Evolutionary conservation across 1,284 basidiomycete species (phyloP), one percentile per base, ranked within the genome.

Genomic region (Ceratobasidium sp.): DNA sequence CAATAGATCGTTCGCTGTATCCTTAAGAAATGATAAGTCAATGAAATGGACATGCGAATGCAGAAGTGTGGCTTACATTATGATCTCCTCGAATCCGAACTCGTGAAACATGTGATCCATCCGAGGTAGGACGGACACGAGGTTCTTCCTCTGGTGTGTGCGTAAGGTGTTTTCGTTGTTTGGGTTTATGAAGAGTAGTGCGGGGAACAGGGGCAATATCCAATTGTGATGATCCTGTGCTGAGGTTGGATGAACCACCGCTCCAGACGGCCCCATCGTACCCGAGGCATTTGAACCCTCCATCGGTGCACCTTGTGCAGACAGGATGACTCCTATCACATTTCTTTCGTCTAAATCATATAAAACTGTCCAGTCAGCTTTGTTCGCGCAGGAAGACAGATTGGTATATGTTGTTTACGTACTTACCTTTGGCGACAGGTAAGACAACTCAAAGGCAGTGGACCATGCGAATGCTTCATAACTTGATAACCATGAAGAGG

Each of bases 391-490:
- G 32, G 21, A 5, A 6, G 32, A 28, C 26, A 30, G 32, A 54
- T 28, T 6, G 50, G 23, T 11, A 54, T n/a, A n/a, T n/a, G n/a
- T n/a, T n/a, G n/a, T n/a, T n/a, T n/a, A 6, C 7, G 18, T 4
- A n/a, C 61, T 32, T 30, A 54, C 63, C 63, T 32, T 41, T 66
- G 46, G 13, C 47, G 47, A 18, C 63, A 66, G 1, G 63, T 66
- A 18, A 54, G 14, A 54, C 63, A 66, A 21, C 47, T 66, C 6
- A 49, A 38, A 13, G 63, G 63, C 8, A 66, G 14, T n/a, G 63
- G 63, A 7, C 63, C 63, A 7, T 47, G 63, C 1, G 44, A 30
- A 30, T 63, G 61, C 28, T 49, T 63, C 61, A 63, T 63, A n/a
- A n/a, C n/a, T n/a, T n/a, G n/a, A n/a, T n/a, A n/a, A n/a, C n/a